Conservation (phyloP, 1,139 yeast species). For the Hanseniaspora sp. region DNA sequence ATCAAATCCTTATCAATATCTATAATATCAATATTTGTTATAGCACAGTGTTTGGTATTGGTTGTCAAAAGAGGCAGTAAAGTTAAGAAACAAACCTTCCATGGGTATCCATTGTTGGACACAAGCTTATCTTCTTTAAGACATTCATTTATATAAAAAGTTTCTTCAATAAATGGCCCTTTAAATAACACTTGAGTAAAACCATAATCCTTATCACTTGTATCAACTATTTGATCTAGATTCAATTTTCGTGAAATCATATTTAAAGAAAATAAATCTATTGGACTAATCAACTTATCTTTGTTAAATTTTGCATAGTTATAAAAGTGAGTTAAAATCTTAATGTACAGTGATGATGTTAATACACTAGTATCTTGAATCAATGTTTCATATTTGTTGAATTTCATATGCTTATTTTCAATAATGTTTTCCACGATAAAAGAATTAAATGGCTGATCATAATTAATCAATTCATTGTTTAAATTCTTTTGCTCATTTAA, state of each 20-base stretch:
- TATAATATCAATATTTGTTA: slow-evolving; percentile 29
- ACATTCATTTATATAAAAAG: slow-evolving; percentile 23
- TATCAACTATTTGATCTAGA: not conserved
- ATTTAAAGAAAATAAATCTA: slow-evolving; percentile 29
- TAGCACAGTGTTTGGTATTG: slow-evolving; percentile 30
- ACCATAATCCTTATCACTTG: slow-evolving; percentile 8
- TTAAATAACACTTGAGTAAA: slow-evolving; percentile 18
- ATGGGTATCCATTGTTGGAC: slow-evolving; percentile 27
- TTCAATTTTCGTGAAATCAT: slow-evolving; percentile 23
- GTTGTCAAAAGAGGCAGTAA: slow-evolving; percentile 32
- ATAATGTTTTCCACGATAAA: slow-evolving; percentile 23
- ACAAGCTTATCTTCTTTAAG: slow-evolving; percentile 20
- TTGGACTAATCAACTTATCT: slow-evolving; percentile 20
- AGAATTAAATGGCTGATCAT: slow-evolving; percentile 20
- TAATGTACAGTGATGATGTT: slow-evolving; percentile 18
- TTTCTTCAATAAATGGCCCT: slow-evolving; percentile 28
- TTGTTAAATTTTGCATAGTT: slow-evolving; percentile 24
- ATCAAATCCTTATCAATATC: slow-evolving; percentile 27
- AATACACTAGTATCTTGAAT: slow-evolving; percentile 22
- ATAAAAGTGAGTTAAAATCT: slow-evolving; percentile 23
- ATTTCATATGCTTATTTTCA: slow-evolving; percentile 20
- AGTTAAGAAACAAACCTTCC: slow-evolving; percentile 33
- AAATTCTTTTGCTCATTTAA: not conserved
- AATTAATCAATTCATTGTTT: slow-evolving; percentile 13
- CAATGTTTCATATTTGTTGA: slow-evolving; percentile 25